phyloP scores from a whole-genome alignment of 2,329 filamentous ascomycete genomes.

The Aureobasidium mangrovei region DNA sequence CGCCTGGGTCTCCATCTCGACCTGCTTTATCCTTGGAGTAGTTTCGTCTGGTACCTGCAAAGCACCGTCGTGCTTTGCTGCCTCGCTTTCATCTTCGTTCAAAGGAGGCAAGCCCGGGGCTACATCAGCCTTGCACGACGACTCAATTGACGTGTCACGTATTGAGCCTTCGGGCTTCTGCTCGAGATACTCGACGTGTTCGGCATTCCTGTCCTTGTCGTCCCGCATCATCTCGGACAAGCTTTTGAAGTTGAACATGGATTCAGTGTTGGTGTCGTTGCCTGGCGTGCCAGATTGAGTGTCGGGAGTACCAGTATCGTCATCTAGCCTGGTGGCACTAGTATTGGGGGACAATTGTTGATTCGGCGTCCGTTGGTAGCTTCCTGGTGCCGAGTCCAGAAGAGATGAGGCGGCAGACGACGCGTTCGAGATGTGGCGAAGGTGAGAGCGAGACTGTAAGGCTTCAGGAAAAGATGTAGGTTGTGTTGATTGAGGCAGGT shows the following conservation, averaged over 20 bases:
- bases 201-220: conserved; percentile 36
- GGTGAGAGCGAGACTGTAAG: conserved; percentile 27
- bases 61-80: not conserved
- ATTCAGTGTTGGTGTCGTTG: conserved; percentile 51
- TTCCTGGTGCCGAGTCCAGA: conserved; percentile 55
- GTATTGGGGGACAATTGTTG: conserved; percentile 5
- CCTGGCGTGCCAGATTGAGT: conserved; percentile 33
- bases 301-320: conserved; percentile 4
- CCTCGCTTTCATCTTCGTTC: not conserved
- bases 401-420: conserved; percentile 76
- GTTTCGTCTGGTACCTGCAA: not conserved
- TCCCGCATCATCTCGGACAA: conserved; percentile 75
- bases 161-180: conserved; percentile 1
- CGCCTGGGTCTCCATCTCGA: conserved; percentile 3
- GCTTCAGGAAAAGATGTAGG: conserved; percentile 20
- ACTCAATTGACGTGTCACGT: not conserved
- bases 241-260: conserved; percentile 87
- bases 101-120: not conserved
- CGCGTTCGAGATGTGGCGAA: conserved; percentile 72
- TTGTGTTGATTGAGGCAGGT: conserved; percentile 27
- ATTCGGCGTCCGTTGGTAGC: conserved; percentile 10
- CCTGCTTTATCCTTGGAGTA: not conserved
- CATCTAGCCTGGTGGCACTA: conserved; percentile 1
- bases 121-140: not conserved
- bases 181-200: conserved; percentile 33